These are phyloP conservation scores for Hymenoscyphus scutula DNA, from an alignment of 2,329 filamentous ascomycete species.

Conservation along the genomic window DNA sequence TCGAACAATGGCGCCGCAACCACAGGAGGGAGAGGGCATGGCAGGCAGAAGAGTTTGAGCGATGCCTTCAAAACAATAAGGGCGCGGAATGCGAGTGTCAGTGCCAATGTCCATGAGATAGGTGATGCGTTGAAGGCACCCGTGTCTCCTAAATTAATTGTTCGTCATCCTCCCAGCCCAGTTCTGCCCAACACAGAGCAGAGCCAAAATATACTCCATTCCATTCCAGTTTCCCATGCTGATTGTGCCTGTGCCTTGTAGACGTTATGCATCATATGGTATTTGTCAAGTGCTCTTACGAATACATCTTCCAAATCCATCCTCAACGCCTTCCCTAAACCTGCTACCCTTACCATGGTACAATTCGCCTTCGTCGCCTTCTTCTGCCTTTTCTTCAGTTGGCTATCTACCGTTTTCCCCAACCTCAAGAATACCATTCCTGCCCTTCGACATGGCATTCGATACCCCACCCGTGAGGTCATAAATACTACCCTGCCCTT, in stretches of 20 bases:
- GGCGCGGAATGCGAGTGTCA: slow-evolving; percentile 78
- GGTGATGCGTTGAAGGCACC: slow-evolving; percentile 88
- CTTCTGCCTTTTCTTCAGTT: slow-evolving; percentile 79
- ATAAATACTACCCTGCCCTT: slow-evolving; percentile 86
- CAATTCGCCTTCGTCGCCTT: slow-evolving; percentile 92
- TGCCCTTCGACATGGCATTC: slow-evolving; percentile 79
- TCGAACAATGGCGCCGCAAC: slow-evolving; percentile 18
- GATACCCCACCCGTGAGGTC: slow-evolving; percentile 75
- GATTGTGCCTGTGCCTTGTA: slow-evolving; percentile 41
- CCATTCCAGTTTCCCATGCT: slow-evolving; percentile 27
- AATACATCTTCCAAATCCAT: slow-evolving; percentile 99
- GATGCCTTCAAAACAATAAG: slow-evolving; percentile 85
- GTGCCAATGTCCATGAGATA: slow-evolving; percentile 89
- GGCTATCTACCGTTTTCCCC: slow-evolving; percentile 71
- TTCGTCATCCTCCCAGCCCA: slow-evolving; percentile 45
- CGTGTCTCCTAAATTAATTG: slow-evolving; percentile 82
- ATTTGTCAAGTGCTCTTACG: slow-evolving; percentile 89
- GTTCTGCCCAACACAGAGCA: too few species aligned
- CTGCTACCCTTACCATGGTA: slow-evolving; percentile 84
- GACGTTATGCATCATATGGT: slow-evolving; percentile 88
- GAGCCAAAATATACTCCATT: slow-evolving; percentile 2
- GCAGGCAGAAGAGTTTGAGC: slow-evolving; percentile 79
- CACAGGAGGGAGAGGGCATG: slow-evolving; percentile 49
- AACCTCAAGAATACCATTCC: slow-evolving; percentile 68
- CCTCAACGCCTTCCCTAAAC: slow-evolving; percentile 84